Conservation (phyloP, 345 rosid genomes). For the Excoecaria agallocha region DNA sequence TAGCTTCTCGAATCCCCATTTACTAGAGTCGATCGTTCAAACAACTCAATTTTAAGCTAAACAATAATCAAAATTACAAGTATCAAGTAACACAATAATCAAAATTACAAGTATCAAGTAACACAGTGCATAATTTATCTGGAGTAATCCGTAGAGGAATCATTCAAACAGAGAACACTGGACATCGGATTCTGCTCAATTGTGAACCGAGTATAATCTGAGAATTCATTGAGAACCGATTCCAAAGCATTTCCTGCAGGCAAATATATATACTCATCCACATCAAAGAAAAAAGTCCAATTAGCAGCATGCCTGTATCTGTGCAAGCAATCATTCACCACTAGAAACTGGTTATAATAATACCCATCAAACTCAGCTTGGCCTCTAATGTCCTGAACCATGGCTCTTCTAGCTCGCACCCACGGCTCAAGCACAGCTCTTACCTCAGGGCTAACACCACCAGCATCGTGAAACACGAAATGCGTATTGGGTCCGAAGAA, state of each 20-base stretch:
- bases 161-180: conserved; percentile 67
- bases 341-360: conserved; percentile 79
- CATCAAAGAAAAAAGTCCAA: conserved; percentile 88
- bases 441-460: conserved; percentile 64
- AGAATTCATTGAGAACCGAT: conserved; percentile 57
- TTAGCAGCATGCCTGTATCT: conserved; percentile 60
- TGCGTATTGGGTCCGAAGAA: conserved; percentile 80
- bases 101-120: too few species aligned
- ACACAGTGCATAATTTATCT: too few species aligned
- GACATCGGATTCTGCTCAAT: conserved; percentile 94
- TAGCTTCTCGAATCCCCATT: conserved; percentile 94
- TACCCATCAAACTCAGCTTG: conserved; percentile 73
- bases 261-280: conserved; percentile 78
- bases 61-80: too few species aligned
- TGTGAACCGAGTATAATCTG: conserved; percentile 69
- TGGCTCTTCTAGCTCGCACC: conserved; percentile 67
- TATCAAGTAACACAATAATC: too few species aligned
- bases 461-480: conserved; percentile 87
- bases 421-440: conserved; percentile 67
- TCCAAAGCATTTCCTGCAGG: conserved; percentile 50
- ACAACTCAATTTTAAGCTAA: too few species aligned
- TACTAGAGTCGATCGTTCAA: conserved; percentile 32
- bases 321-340: conserved; percentile 83
- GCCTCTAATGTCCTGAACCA: conserved; percentile 66
- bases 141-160: conserved; percentile 49